Base-by-base conservation (phyloP, 768 basidiomycete species). In the Lactifluus echinatus region DNA sequence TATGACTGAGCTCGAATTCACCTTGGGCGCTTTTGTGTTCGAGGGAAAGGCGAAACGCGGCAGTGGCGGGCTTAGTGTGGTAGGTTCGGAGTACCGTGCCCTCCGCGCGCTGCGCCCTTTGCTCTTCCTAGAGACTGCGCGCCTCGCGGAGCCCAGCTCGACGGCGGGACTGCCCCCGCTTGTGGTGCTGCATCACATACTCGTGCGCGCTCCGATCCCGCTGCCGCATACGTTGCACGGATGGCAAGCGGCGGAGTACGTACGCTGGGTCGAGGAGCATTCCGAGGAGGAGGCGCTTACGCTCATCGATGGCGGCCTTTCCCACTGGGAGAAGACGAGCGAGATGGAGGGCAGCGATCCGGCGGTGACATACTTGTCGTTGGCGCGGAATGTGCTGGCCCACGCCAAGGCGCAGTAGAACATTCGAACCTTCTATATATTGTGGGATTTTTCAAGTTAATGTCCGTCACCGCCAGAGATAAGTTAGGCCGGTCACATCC, bases 161-260 rank as follows among this genome's bases (percentile, higher is more conserved):
- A 96, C 93, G 0, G 72, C 74, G 4, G 89, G 88, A 5, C 76
- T 97, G n/a, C 84, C 93, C 1, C 82, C 90, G 5, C 76, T 97
- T 21, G 82, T 96, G 63, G 86, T 98, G 15, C 73, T 97, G 15
- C 94, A 98, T 66, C 87, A 96, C 62, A 87, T 96, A 64, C 77
- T 96, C 33, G 93, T 98, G 24, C 84, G 91, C 10, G 91, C 91
- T 2, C 85, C 89, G 0, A 76, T 91, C 53, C 81, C 87, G 5
- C 76, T 98, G 37, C 95, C 96, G 10, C 92, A 99, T 68, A 78
- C 80, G 48, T 70, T 93, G 54, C 93, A 97, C 66, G 87, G 88
- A 0, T 98, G 96, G 95, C 87, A 89, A 56, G 93, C 97, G 67
- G 79, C 87, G 3, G 96, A 98, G 73, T 99, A 99, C 69, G 89